These are phyloP conservation scores for Podosphaera aphanis DNA, from an alignment of 2,329 filamentous ascomycete species.

Conservation along the genomic window DNA sequence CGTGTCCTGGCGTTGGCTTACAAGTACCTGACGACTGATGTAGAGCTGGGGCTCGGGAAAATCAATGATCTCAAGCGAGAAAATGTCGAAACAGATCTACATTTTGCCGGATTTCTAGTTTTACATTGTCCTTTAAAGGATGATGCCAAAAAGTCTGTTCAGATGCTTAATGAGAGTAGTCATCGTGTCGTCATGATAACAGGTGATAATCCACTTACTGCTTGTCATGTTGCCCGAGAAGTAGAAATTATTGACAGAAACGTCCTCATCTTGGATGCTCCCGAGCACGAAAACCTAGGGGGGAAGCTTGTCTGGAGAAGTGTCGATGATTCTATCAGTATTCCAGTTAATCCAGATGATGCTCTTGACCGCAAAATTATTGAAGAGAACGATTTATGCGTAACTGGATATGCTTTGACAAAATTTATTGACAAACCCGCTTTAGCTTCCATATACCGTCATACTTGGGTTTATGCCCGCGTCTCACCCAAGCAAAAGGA, in stretches of 20 bases:
- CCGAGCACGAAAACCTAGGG: slow-evolving; percentile 65
- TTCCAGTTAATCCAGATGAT: slow-evolving; percentile 63
- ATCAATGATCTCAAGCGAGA: slow-evolving; percentile 93
- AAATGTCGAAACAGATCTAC: slow-evolving; percentile 61
- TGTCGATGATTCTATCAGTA: slow-evolving; percentile 70
- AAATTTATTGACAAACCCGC: slow-evolving; percentile 68
- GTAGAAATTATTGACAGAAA: slow-evolving; percentile 96
- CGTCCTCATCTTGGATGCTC: slow-evolving; percentile 80
- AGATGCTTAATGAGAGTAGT: slow-evolving; percentile 96
- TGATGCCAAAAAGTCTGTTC: slow-evolving; percentile 78
- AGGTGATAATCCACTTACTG: slow-evolving; percentile 89
- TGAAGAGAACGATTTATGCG: slow-evolving; percentile 70
- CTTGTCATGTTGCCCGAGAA: slow-evolving; percentile 80
- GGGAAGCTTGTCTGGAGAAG: slow-evolving; percentile 81
- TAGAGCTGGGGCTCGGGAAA: slow-evolving; percentile 57
- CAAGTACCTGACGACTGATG: slow-evolving; percentile 65
- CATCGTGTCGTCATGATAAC: slow-evolving; percentile 99
- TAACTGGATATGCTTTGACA: slow-evolving; percentile 79
- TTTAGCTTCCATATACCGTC: slow-evolving; percentile 54
- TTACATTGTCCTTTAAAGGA: slow-evolving; percentile 91
- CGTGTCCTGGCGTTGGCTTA: slow-evolving; percentile 85
- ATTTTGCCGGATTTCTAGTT: slow-evolving; percentile 86
- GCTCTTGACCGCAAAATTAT: slow-evolving; percentile 64
- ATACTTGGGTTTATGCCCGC: slow-evolving; percentile 94
- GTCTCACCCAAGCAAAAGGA: slow-evolving; percentile 98